Percentiles rank a stretch among this genome's conserved stretches.
phyloP scores from a whole-genome alignment of 495 filamentous ascomycete species.

The Mycothermus thermophilus region DNA sequence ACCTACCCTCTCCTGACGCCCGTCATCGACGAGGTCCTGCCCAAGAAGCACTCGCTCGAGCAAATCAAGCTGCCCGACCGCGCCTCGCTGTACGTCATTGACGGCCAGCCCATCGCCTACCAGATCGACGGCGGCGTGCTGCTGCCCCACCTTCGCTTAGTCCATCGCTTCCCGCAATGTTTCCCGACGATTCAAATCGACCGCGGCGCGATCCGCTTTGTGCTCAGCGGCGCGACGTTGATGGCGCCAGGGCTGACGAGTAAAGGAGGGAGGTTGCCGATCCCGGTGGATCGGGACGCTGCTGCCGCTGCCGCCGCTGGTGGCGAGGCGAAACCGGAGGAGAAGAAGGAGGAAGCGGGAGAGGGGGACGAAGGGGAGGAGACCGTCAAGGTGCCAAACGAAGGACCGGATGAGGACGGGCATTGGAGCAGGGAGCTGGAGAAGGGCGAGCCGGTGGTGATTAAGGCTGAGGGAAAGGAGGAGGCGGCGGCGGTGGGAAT shows the following conservation, averaged over 20 bases:
- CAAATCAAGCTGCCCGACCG: conserved; percentile 87
- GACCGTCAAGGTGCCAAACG: conserved; percentile 30
- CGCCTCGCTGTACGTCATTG: conserved; percentile 72
- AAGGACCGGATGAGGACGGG: conserved; percentile 32
- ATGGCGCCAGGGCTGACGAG: conserved; percentile 91
- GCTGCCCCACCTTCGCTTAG: conserved; percentile 60
- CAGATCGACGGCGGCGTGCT: conserved; percentile 63
- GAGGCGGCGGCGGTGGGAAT: conserved; percentile 79
- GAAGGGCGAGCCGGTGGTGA: conserved; percentile 67
- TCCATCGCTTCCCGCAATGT: conserved; percentile 55
- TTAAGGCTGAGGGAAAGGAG: conserved; percentile 87
- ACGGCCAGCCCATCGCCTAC: conserved; percentile 68
- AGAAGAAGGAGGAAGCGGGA: conserved; percentile 8
- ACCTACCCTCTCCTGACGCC: conserved; percentile 79
- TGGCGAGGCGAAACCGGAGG: conserved; percentile 4
- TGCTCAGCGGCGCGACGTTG: conserved; percentile 77
- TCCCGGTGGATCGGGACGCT: conserved; percentile 19
- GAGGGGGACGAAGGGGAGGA: conserved; percentile 10
- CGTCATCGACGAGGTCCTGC: conserved; percentile 86
- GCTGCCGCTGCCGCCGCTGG: conserved; percentile 3
- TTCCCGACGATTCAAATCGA: conserved; percentile 65
- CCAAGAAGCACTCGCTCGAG: conserved; percentile 89
- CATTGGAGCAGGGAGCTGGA: conserved; percentile 46
- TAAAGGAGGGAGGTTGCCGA: conserved; percentile 59
- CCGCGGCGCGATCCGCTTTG: conserved; percentile 92